A percentile compares a stretch with the other conserved stretches of the same genome.
Evolutionary conservation across 116 monocot species (phyloP).

Genomic region (Iris pallida): DNA sequence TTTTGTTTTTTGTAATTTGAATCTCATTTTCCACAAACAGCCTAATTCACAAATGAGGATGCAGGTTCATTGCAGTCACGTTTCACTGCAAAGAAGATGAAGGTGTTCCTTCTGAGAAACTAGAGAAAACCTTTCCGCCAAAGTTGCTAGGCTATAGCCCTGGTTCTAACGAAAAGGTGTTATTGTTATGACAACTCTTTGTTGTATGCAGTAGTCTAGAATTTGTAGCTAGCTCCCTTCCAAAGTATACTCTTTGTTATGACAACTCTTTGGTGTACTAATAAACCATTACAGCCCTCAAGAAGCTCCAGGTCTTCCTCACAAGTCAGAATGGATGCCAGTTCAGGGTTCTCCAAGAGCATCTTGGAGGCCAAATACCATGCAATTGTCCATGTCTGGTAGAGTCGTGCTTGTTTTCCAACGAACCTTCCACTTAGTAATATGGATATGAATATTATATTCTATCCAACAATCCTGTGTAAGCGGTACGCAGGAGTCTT

Average conservation of each 20-base stretch:
- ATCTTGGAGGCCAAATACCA: constrained; percentile 60
- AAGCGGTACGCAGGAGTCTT: too few relatives aligned
- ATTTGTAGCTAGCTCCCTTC: too few relatives aligned
- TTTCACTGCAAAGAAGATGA: constrained; percentile 58
- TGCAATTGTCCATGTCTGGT: constrained; percentile 74
- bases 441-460: too few relatives aligned
- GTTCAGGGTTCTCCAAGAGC: constrained; percentile 57
- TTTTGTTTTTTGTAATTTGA: too few relatives aligned
- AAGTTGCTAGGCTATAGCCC: constrained; percentile 63
- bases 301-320: too few relatives aligned
- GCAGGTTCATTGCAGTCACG: constrained; percentile 61
- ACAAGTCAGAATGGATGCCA: constrained; percentile 56
- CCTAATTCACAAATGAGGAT: constrained; percentile 3
- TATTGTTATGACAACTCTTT: background rate
- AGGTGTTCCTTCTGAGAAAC: constrained; percentile 32
- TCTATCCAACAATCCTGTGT: too few relatives aligned
- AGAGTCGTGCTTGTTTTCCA: constrained; percentile 58
- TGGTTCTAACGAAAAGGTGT: constrained; percentile 65
- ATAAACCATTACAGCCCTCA: constrained; percentile 60
- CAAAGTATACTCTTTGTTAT: too few relatives aligned
- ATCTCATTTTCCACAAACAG: background rate
- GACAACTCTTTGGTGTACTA: too few relatives aligned
- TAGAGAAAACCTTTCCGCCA: constrained; percentile 53
- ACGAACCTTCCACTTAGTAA: constrained; percentile 58
- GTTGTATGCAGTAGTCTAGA: background rate